Evolutionary conservation across 805 yeast species (phyloP).

Genomic region (Blastobotrys peoriensis): DNA sequence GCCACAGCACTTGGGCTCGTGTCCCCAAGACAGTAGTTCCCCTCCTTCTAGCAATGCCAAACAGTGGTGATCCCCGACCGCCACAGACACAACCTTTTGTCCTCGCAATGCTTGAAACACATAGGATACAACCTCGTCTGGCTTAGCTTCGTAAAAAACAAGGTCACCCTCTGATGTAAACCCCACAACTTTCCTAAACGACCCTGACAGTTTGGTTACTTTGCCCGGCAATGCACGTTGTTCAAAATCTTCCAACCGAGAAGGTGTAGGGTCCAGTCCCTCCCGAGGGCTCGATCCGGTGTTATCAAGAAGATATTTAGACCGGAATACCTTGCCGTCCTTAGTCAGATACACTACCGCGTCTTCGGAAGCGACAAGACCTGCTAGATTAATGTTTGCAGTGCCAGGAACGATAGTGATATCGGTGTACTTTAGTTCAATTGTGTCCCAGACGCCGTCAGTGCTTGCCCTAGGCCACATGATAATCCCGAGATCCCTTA

Average conservation of each 20-base stretch:
- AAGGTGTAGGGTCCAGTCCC: constrained; percentile 17
- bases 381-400: constrained; percentile 33
- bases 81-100: constrained; percentile 41
- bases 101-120: constrained; percentile 38
- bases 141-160: constrained; percentile 8
- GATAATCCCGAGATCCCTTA: constrained; percentile 48
- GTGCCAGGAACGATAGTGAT: constrained; percentile 15
- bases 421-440: neutral
- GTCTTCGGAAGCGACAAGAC: constrained; percentile 51
- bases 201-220: constrained; percentile 49
- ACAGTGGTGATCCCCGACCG: constrained; percentile 67
- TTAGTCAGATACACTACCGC: constrained; percentile 45
- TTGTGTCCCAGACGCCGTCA: constrained; percentile 19
- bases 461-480: constrained; percentile 41
- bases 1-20: constrained; percentile 57
- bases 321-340: constrained; percentile 37
- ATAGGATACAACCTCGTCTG: constrained; percentile 33
- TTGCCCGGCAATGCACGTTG: constrained; percentile 32
- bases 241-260: constrained; percentile 29
- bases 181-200: constrained; percentile 47
- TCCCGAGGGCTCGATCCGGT: constrained; percentile 10
- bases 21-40: constrained; percentile 58
- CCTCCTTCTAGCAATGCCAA: constrained; percentile 60
- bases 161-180: constrained; percentile 40
- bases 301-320: constrained; percentile 31